Percentiles rank a stretch among this genome's conserved stretches.
Conservation (phyloP, 1,139 yeast genomes). For the Geotrichum carabidarum region DNA sequence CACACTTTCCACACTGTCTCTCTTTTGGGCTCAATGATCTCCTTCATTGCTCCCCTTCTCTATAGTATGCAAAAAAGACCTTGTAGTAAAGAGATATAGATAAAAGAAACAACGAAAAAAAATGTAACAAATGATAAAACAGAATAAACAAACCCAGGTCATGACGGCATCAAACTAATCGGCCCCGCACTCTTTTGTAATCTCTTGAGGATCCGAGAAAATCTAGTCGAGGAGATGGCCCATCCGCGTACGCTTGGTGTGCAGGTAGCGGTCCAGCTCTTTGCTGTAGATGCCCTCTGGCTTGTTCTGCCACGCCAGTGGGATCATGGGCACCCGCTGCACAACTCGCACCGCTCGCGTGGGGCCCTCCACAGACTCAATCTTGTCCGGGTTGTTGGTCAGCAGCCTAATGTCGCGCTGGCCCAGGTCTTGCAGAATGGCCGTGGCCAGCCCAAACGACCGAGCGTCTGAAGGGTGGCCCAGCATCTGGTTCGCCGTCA, state of each 20-base stretch:
- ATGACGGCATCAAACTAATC: neutral
- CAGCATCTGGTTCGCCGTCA: constrained; percentile 85
- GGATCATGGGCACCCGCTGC: constrained; percentile 94
- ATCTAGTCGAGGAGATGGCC: constrained; percentile 76
- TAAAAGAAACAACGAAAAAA: neutral
- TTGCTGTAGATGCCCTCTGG: constrained; percentile 66
- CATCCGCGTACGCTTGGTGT: constrained; percentile 94
- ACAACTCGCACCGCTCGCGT: constrained; percentile 63
- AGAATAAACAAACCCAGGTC: neutral
- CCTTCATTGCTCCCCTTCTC: too few relatives aligned
- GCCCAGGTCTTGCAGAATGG: constrained; percentile 81
- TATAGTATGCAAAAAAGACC: neutral
- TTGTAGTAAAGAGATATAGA: neutral
- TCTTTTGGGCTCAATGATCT: too few relatives aligned
- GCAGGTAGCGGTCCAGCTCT: constrained; percentile 87
- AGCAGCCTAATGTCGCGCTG: constrained; percentile 65
- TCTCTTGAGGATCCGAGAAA: too few relatives aligned
- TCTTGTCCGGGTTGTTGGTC: constrained; percentile 95
- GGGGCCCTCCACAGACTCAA: constrained; percentile 86
- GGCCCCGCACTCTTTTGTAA: neutral
- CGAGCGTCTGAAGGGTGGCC: constrained; percentile 98
- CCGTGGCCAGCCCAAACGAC: constrained; percentile 87
- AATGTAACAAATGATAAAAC: neutral
- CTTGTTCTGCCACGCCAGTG: constrained; percentile 76
- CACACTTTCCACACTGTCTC: too few relatives aligned